Base-by-base conservation (phyloP, 140 eudicot genomes). In the Flaveria floridana region DNA sequence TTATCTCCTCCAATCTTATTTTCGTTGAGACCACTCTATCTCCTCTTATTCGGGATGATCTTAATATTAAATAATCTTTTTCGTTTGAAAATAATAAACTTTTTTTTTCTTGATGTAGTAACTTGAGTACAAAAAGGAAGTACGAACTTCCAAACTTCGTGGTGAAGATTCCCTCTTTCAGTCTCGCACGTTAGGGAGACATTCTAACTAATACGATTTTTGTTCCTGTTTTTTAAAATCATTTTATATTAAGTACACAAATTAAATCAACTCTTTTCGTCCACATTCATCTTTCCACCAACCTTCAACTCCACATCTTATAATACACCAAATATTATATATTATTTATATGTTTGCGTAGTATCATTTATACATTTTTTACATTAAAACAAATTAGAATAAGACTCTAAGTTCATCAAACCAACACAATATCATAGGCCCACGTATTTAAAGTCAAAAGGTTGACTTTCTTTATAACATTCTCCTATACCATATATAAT, bases 121-220 rank as follows among this genome's bases (percentile, higher is more conserved):
- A 16, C 75, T 41, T 53, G 20, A 56, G 81, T 77, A 77, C 70
- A 56, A 68, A 25, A 41, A 55, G 42, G 78, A 61, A 12, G 75
- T 76, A 76, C 58, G 28, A 55, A 67, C 55, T 76, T 67, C 74
- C 80, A 53, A 74, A 55, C 39, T 75, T 65, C 18, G 18, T 51
- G 73, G 28, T 75, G 67, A 75, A 75, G 73, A 51, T 65, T 50
- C 55, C 37, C 30, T 67, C 68, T 76, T 65, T 25, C 56, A 76
- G 57, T 76, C 47, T 76, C 58, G 80, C 75, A 76, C 80, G 80
- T 76, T 67, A 76, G 34, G 48, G 59, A 76, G 68, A 76, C 80
- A 47, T 61, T 61, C 39, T 61, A 61, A 2, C 14, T 26, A 23
- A 61, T 13, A n/a, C 5, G 42, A 61, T 21, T 4, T 58, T 3